A percentile compares a stretch with the other conserved stretches of the same genome.
These are phyloP conservation scores for Plantago ovata DNA, from an alignment of 257 asterid species.

Conservation along the genomic window DNA sequence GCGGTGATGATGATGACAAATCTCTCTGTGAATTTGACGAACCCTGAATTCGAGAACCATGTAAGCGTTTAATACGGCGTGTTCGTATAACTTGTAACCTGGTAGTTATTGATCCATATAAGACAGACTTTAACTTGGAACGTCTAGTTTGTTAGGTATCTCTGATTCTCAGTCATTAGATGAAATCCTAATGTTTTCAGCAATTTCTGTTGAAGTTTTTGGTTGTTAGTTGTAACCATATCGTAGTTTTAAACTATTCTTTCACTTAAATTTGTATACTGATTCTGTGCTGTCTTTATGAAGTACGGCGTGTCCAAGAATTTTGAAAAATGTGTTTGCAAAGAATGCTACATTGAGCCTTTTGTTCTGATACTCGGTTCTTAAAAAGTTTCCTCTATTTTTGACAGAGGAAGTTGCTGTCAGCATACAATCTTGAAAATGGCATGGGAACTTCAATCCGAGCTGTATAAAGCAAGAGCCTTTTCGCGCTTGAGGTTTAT, in stretches of 20 bases:
- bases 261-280: too few species aligned
- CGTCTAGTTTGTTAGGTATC: neutral
- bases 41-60: constrained; percentile 80
- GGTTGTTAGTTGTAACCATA: too few species aligned
- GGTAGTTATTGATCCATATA: too few species aligned
- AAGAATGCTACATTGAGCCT: neutral
- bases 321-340: too few species aligned
- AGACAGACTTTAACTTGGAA: neutral
- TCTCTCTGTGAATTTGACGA: constrained; percentile 61
- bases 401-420: constrained; percentile 57
- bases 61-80: constrained; percentile 35
- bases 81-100: neutral
- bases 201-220: neutral
- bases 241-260: too few species aligned
- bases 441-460: constrained; percentile 20
- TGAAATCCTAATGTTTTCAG: neutral
- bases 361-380: neutral
- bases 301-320: neutral
- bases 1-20: constrained; percentile 76
- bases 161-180: neutral
- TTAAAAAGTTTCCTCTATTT: constrained; percentile 6
- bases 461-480: constrained; percentile 12
- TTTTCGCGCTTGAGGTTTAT: neutral
- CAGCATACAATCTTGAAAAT: constrained; percentile 28
- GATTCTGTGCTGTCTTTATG: neutral